Evolutionary conservation across 441 rosid genomes (phyloP).

Genomic region (Raphanus hybrid): DNA sequence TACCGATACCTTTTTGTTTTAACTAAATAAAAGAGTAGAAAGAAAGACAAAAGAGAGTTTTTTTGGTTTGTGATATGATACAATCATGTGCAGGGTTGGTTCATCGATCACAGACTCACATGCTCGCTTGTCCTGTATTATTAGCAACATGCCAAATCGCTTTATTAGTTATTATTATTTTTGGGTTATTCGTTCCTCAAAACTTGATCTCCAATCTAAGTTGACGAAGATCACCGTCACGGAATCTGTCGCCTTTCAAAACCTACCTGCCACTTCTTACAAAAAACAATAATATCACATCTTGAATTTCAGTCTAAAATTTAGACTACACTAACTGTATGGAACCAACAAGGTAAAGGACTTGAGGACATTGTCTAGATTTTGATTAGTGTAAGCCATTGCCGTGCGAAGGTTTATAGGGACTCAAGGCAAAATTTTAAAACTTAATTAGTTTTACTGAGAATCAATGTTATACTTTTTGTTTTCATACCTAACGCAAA

Average conservation of each 20-base stretch:
- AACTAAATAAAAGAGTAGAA: neutral
- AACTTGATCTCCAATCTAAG: constrained; percentile 23
- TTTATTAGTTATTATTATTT: constrained; percentile 14
- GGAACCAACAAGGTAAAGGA: neutral
- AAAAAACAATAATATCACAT: neutral
- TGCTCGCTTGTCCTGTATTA: constrained; percentile 37
- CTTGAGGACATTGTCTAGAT: neutral
- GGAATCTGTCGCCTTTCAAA: constrained; percentile 15
- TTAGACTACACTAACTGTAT: too few species aligned
- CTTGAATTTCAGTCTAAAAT: too few species aligned
- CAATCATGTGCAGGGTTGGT: constrained; percentile 38
- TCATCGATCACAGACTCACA: constrained; percentile 38
- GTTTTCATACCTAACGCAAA: too few species aligned
- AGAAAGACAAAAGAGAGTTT: constrained; percentile 27
- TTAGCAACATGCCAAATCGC: constrained; percentile 39
- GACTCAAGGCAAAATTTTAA: too few species aligned
- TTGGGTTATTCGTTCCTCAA: constrained; percentile 20
- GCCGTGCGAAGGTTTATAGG: neutral
- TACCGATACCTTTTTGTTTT: neutral
- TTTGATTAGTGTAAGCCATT: constrained; percentile 3
- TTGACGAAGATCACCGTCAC: constrained; percentile 41
- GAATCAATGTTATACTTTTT: too few species aligned
- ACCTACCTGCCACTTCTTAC: constrained; percentile 12
- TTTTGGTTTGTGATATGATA: constrained; percentile 21
- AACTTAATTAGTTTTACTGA: too few species aligned